Percentiles rank a stretch among this genome's conserved stretches.
Conservation (phyloP, 179 eudicot genomes). For the Monotropa hypopitys region DNA sequence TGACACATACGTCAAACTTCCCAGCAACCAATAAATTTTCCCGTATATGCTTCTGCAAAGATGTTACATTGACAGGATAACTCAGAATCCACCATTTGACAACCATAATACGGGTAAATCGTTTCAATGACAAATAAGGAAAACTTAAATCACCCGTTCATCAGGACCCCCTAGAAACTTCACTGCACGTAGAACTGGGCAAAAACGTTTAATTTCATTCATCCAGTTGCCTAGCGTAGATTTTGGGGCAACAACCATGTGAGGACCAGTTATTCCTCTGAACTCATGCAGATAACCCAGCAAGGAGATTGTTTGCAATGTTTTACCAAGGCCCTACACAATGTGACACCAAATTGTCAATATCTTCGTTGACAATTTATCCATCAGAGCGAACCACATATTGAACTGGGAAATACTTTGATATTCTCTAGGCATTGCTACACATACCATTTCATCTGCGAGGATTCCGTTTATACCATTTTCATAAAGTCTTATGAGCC, state of each 20-base stretch:
- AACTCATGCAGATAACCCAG: slow-evolving; percentile 84
- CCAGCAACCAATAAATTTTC: slow-evolving; percentile 85
- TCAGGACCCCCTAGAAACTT: slow-evolving; percentile 89
- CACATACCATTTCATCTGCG: slow-evolving; percentile 89
- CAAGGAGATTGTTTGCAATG: slow-evolving; percentile 91
- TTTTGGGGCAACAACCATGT: slow-evolving; percentile 98
- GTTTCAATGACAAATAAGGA: neutral
- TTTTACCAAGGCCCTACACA: slow-evolving; percentile 85
- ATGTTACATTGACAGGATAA: neutral
- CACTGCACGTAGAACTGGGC: slow-evolving; percentile 75
- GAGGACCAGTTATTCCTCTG: slow-evolving; percentile 92
- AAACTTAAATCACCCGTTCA: slow-evolving; percentile 47
- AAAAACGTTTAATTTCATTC: slow-evolving; percentile 91
- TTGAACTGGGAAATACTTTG: neutral
- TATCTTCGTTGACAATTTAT: neutral
- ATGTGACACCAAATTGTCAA: neutral
- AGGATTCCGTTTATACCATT: slow-evolving; percentile 96
- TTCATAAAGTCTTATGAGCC: slow-evolving; percentile 91
- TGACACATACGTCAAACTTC: slow-evolving; percentile 93
- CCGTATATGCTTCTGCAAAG: slow-evolving; percentile 64
- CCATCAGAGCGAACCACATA: neutral
- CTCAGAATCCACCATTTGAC: neutral
- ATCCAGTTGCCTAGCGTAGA: slow-evolving; percentile 98
- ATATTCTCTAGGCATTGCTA: neutral
- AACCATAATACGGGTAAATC: neutral